A percentile compares a stretch with the other conserved stretches of the same genome.
Conservation (phyloP, 2,329 filamentous ascomycete species). For the Neofusicoccum parvum region DNA sequence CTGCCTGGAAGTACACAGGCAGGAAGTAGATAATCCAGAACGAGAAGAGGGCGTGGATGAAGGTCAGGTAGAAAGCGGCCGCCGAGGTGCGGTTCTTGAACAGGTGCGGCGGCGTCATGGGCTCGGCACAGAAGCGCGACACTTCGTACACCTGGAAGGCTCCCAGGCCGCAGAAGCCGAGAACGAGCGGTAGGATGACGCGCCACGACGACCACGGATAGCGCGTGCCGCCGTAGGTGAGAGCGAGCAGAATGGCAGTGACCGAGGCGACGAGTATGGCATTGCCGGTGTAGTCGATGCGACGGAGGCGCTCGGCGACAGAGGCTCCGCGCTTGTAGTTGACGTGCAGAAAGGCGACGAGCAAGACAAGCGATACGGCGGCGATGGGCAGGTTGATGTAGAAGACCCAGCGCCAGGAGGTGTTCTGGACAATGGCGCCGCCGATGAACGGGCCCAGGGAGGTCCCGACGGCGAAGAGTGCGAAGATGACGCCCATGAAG, state of each 20-base stretch:
- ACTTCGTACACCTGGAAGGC: slow-evolving; percentile 34
- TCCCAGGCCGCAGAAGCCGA: slow-evolving; percentile 38
- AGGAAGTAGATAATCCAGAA: slow-evolving; percentile 40
- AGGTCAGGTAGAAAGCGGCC: slow-evolving; percentile 31
- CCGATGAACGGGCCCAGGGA: slow-evolving; percentile 34
- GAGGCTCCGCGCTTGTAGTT: slow-evolving; percentile 31
- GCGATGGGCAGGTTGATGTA: slow-evolving; percentile 47
- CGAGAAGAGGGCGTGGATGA: slow-evolving; percentile 37
- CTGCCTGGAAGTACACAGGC: slow-evolving; percentile 47
- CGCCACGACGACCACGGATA: slow-evolving; percentile 38
- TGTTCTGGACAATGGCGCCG: slow-evolving; percentile 34
- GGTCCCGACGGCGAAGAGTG: slow-evolving; percentile 30
- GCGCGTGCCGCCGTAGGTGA: slow-evolving; percentile 40
- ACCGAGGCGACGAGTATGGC: slow-evolving; percentile 42
- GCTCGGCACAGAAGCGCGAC: slow-evolving; percentile 37
- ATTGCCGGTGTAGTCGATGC: slow-evolving; percentile 32
- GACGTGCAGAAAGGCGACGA: slow-evolving; percentile 36
- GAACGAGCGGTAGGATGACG: slow-evolving; percentile 40
- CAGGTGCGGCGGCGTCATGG: slow-evolving; percentile 41
- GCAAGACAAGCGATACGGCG: slow-evolving; percentile 30
- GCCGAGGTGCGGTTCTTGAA: slow-evolving; percentile 29
- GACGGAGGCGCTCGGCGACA: slow-evolving; percentile 21
- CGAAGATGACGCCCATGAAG: slow-evolving; percentile 36
- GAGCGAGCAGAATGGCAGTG: slow-evolving; percentile 38
- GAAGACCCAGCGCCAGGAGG: slow-evolving; percentile 52